Evolutionary conservation across 805 yeast genomes (phyloP), one percentile per base, ranked within the genome.

Genomic region (Metschnikowia henanensis): DNA sequence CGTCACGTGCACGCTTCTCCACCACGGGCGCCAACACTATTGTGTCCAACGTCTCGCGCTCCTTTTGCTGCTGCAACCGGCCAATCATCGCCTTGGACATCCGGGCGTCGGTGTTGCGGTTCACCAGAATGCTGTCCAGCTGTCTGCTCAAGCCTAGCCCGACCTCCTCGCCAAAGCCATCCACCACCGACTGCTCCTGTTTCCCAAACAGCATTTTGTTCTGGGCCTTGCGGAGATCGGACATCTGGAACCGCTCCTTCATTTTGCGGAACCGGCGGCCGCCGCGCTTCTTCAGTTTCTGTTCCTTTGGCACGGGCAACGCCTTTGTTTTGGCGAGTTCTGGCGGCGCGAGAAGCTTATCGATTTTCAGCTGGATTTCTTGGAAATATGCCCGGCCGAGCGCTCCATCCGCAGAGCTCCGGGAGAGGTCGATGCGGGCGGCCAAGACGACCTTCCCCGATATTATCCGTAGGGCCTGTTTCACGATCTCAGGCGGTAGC

Each of bases 161-260:
- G 25, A 85, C 69, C 55, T 88, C 96, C 41, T 87, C 90, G 9
- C 95, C 95, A 58, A 70, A 84, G 0, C 80, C 72, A 49, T 85
- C 90, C 48, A 70, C 67, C 3, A 73, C 67, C 1, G 83, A 75
- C 17, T 74, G 79, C 58, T 88, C 96, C 49, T 75, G 72, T 53
- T 82, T 76, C 6, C 95, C 97, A 66, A 92, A 91, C 32, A 75
- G 84, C 79, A 91, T 76, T 57, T 86, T 79, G 60, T 92, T 90
- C 56, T 88, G 96, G 3, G 95, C 85, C 51, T 81, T 84, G 28
- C 90, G 81, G 34, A 87, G 60, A 42, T 90, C 95, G 0, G 96
- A 84, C 75, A 86, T 76, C 56, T 83, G 83, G 64, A 84, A 83
- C 57, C 87, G 81, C 58, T 89, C 87, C 61, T 87, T 89, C 68